Evolutionary conservation across 2,329 filamentous ascomycete genomes (phyloP), one percentile per base, ranked within the genome.

Genomic region (Delphinella strobiligena): DNA sequence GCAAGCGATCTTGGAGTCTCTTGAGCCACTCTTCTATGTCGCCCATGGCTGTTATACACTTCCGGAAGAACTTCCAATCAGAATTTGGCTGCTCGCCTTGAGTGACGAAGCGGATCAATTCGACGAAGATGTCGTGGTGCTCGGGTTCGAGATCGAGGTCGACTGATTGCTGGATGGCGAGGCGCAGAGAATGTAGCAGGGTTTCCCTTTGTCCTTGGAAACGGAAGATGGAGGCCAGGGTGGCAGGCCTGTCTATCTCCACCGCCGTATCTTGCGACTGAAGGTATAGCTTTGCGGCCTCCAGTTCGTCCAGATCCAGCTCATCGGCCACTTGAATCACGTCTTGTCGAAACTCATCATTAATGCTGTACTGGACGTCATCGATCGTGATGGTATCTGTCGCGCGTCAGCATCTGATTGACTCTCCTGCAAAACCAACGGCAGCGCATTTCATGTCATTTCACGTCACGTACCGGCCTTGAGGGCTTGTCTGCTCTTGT

Each of bases 141-240:
- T 69, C 61, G 29, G 72, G 69, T 10, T 72, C 64, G 44, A 82
- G 76, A 17, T 76, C 67, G 15, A 40, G 29, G 35, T 78, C 68
- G 41, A 78, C 70, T 18, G 29, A 27, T 38, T 84, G 68, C 52
- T 82, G 76, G 43, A 94, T 68, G 40, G 93, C 71, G 19, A 95
- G 69, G 38, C 88, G 80, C 51, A 95, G 67, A 51, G 81, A 86
- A 57, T 94, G 84, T 24, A 96, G 74, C 31, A 93, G 64, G 52
- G 81, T 86, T 53, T 83, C 81, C 47, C 89, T 78, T 49, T 84
- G 78, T 51, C 88, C 79, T 60, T 98, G 89, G 60, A 93, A 94
- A 48, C 80, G 77, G 53, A 96, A 82, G 47, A 95, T 75, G 44
- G 82, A 82, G 50, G 82, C 81, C 56, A 88, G 79, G 40, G 86